These are phyloP conservation scores for Boletus huronensis DNA, from an alignment of 768 basidiomycete genomes.

Conservation along the genomic window DNA sequence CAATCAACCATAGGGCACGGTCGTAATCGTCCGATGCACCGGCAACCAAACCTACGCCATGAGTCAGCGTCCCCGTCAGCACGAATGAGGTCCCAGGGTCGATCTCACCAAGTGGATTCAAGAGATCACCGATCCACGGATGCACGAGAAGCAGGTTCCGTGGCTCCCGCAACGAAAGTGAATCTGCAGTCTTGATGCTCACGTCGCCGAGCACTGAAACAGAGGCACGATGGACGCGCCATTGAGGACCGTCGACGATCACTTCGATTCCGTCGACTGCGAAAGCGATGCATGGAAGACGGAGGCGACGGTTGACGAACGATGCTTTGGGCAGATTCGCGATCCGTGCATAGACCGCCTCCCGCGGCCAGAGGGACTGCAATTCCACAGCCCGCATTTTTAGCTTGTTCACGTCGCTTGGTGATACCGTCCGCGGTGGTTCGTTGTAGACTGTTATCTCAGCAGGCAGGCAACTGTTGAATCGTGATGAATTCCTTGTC, in stretches of 20 bases:
- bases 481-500: not conserved
- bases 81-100: not conserved
- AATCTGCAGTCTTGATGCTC: not conserved
- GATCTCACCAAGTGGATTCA: not conserved
- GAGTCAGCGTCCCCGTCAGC: not conserved
- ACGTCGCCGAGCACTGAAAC: not conserved
- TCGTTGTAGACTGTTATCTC: slow-evolving; percentile 1
- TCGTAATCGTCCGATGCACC: not conserved
- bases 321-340: not conserved
- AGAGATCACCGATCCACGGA: slow-evolving; percentile 1
- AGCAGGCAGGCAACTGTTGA: slow-evolving; percentile 5
- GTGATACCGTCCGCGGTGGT: not conserved
- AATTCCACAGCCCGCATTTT: not conserved
- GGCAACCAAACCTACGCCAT: not conserved
- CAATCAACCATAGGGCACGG: slow-evolving; percentile 2
- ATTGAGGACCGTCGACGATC: not conserved
- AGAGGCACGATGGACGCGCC: not conserved
- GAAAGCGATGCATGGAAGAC: slow-evolving; percentile 4
- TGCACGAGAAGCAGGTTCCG: not conserved
- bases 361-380: not conserved
- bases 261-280: not conserved
- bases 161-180: not conserved
- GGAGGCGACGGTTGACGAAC: not conserved
- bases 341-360: not conserved
- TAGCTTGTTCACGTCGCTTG: not conserved